phyloP scores from a whole-genome alignment of 495 filamentous ascomycete species.

The Bombardia bombarda region DNA sequence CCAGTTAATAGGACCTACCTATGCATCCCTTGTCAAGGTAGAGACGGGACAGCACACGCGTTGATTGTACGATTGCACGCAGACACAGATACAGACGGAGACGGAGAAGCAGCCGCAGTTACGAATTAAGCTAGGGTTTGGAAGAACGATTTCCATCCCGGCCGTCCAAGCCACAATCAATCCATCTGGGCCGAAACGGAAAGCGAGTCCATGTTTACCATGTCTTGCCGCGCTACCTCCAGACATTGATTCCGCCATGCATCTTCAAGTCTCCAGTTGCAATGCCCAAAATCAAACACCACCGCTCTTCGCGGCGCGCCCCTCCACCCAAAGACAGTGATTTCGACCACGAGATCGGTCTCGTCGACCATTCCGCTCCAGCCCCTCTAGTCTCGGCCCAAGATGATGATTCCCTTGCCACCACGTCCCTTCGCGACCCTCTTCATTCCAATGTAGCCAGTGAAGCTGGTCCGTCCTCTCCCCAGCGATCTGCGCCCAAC shows the following conservation, averaged over 20 bases:
- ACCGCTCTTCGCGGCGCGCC: slow-evolving; percentile 39
- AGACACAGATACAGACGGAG: too few relatives aligned
- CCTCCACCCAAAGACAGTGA: slow-evolving; percentile 42
- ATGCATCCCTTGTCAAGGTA: too few relatives aligned
- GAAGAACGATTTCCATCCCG: not conserved
- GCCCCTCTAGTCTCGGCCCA: not conserved
- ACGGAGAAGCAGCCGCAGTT: not conserved
- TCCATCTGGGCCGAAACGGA: not conserved
- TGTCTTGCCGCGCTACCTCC: not conserved
- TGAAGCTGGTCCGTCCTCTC: slow-evolving; percentile 6
- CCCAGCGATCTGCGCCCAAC: not conserved
- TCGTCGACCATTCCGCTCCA: slow-evolving; percentile 40
- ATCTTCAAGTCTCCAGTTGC: slow-evolving; percentile 10
- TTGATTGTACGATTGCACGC: too few relatives aligned
- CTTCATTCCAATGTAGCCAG: slow-evolving; percentile 3
- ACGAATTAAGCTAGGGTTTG: not conserved
- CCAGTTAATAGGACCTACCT: too few relatives aligned
- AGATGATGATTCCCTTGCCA: slow-evolving; percentile 15
- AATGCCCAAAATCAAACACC: slow-evolving; percentile 37
- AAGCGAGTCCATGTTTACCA: not conserved
- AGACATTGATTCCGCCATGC: slow-evolving; percentile 5
- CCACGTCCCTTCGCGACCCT: too few relatives aligned
- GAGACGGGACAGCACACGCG: too few relatives aligned
- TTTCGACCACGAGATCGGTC: slow-evolving; percentile 54
- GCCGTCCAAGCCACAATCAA: not conserved